Base-by-base conservation (phyloP, 805 yeast genomes). In the Kodamaea nitidulidarum region DNA sequence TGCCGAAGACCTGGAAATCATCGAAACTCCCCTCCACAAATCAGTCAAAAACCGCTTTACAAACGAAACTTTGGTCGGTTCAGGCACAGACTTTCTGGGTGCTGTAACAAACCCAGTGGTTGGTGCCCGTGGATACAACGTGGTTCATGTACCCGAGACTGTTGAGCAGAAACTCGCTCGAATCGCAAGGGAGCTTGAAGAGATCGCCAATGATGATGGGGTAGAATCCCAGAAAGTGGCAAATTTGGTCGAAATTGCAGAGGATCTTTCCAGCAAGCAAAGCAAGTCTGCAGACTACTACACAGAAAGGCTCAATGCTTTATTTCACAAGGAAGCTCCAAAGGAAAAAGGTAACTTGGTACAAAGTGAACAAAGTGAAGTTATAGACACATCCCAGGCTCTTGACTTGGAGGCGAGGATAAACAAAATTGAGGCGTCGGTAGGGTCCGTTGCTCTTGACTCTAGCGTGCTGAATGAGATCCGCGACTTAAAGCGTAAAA, bases 51-150 rank as follows among this genome's bases (percentile, higher is more conserved):
- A 21, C 25, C 26, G 32, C 18, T 64, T 66, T 35, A 56, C 56
- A 27, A 51, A 52, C 17, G 48, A 57, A 22, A 44, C 48, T 28
- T 40, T 60, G 14, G 53, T 50, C 15, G 52, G 54, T 1, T 46
- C 47, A 15, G 12, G n/a, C 9, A 58, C 59, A 21, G 72, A 71
- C 50, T 63, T 65, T 44, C 59, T 69, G 68, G 63, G 71, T 32
- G 45, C 54, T 42, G 28, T 64, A 29, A 40, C 46, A 36, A 42
- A 41, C n/a, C 35, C 47, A 7, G 29, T 38, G 2, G 42, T 60
- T 17, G 47, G 47, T 4, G 42, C 40, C 6, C 46, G 44, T 15
- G 70, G 70, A 9, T 62, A 56, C 35, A 42, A 39, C 11, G 46
- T 54, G 21, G 22, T 25, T 8, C 40, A 39, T 11, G 53, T 54